Conservation (phyloP, 1,139 yeast genomes). For the Pneumocystis sp. region DNA sequence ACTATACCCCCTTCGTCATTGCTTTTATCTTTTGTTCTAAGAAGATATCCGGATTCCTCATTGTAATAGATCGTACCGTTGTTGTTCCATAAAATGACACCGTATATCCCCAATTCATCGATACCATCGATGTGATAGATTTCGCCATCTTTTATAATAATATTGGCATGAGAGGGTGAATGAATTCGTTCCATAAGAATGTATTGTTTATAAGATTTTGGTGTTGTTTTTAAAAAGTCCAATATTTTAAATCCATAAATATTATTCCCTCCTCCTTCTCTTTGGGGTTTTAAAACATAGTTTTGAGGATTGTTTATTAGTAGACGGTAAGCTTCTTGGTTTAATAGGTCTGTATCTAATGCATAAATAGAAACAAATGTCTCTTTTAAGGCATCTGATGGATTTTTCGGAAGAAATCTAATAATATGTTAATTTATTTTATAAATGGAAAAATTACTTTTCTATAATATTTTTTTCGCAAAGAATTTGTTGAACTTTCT, state of each 20-base stretch:
- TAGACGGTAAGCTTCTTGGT: slow-evolving; percentile 46
- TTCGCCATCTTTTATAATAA: slow-evolving; percentile 53
- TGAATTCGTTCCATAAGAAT: slow-evolving; percentile 84
- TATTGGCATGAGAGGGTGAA: slow-evolving; percentile 54
- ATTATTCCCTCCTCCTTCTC: slow-evolving; percentile 95
- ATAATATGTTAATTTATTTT: not conserved
- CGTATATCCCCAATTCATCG: slow-evolving; percentile 84
- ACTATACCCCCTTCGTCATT: slow-evolving; percentile 98
- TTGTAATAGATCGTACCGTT: slow-evolving; percentile 38
- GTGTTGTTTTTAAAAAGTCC: slow-evolving; percentile 41
- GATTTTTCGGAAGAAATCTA: slow-evolving; percentile 12
- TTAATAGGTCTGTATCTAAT: slow-evolving; percentile 50
- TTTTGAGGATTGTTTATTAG: slow-evolving; percentile 54
- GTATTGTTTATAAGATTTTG: slow-evolving; percentile 72
- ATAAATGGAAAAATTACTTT: slow-evolving; percentile 30
- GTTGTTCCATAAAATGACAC: slow-evolving; percentile 63
- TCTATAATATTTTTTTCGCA: slow-evolving; percentile 39
- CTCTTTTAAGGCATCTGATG: slow-evolving; percentile 27
- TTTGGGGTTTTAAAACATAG: slow-evolving; percentile 84
- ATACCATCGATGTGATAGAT: slow-evolving; percentile 53
- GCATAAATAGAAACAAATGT: slow-evolving; percentile 85
- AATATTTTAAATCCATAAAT: slow-evolving; percentile 79
- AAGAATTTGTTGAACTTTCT: slow-evolving; percentile 78
- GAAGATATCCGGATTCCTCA: slow-evolving; percentile 63
- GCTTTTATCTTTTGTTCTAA: slow-evolving; percentile 73